Evolutionary conservation across 257 asterid species (phyloP).

Genomic region (Plectranthus barbatus): DNA sequence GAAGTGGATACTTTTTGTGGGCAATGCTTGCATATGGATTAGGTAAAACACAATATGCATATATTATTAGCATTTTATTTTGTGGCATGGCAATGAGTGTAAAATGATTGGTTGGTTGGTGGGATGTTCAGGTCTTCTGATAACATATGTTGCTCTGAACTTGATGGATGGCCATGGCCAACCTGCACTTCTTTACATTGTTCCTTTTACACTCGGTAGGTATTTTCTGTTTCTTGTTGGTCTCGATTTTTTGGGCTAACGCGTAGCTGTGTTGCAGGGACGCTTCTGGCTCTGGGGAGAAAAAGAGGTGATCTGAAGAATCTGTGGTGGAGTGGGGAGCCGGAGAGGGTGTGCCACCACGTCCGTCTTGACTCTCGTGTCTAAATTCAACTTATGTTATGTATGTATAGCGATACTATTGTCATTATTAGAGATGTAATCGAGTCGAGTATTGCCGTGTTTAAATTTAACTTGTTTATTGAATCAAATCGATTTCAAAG

Average conservation of each 20-base stretch:
- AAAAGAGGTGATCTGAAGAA: constrained; percentile 63
- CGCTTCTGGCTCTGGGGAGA: constrained; percentile 50
- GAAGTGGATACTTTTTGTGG: constrained; percentile 87
- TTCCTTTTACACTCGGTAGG: constrained; percentile 84
- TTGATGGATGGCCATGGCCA: constrained; percentile 97
- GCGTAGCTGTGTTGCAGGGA: constrained; percentile 35
- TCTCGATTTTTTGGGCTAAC: background rate
- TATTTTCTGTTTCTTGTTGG: background rate
- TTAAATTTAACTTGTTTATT: no score
- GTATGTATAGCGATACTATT: constrained; percentile 4
- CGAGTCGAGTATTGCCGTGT: no score
- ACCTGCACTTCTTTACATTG: constrained; percentile 87
- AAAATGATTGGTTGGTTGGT: background rate
- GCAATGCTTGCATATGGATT: constrained; percentile 92
- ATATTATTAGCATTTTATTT: background rate
- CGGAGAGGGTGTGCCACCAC: constrained; percentile 67
- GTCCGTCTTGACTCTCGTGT: constrained; percentile 50
- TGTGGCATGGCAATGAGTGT: background rate
- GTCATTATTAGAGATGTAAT: no score
- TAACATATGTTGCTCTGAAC: constrained; percentile 70
- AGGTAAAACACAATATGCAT: constrained; percentile 31
- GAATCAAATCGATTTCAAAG: no score
- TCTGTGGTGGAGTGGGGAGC: constrained; percentile 74
- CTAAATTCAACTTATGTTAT: no score
- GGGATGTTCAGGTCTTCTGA: constrained; percentile 54